Base-by-base conservation (phyloP, 2,329 filamentous ascomycete genomes). In the Alternaria consortialis region DNA sequence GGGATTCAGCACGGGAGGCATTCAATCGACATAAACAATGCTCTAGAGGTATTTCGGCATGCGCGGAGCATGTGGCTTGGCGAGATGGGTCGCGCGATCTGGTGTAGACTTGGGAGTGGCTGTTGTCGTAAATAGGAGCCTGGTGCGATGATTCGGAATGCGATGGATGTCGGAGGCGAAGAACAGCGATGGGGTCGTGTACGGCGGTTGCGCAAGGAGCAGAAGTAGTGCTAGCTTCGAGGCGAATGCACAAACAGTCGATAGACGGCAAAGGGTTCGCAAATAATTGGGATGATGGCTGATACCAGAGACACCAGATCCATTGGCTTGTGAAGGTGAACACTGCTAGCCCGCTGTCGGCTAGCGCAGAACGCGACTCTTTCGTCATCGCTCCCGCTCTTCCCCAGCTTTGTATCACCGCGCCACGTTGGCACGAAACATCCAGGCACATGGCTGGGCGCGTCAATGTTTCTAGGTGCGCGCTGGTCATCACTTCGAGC, bases 1-100 rank as follows among this genome's bases (percentile, higher is more conserved):
- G 80, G 95, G 95, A 84, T 99, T 99, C 89, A 98, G 87, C 66
- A 76, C 74, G 84, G 95, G 93, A 90, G 94, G 94, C 94, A 97
- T 97, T 89, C 90, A 91, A 84, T 81, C 82, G 77, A 79, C 74
- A 76, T 74, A 43, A 68, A 73, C 56, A 40, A 56, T 55, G 46
- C 44, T 65, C 64, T 56, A 65, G 48, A 52, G 52, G 42, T 40
- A 47, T 43, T 54, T 66, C 60, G 60, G 65, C 60, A 63, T 60
- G 66, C 60, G 65, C 62, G 63, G 72, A 64, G 65, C 74, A 76
- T 77, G 64, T 56, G 73, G 63, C 65, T 71, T 68, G 65, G 67
- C 62, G 57, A 56, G 50, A 6, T 50, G 32, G 57, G 57, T 69
- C 65, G 69, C 69, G 61, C 65, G 62, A 61, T 69, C 64, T 63